These are phyloP conservation scores for Sorghum bicolor DNA, from an alignment of 176 grass and related monocot species.

Conservation along the genomic window Sorghum_bicolor_NCBIv3 NC_012874.2:63394501-63395000, in stretches of 20 bases:
- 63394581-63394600: too few species aligned
- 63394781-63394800: slow-evolving; percentile 49
- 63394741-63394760: slow-evolving; percentile 49
- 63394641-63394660: too few species aligned
- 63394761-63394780: slow-evolving; percentile 46
- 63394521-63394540: too few species aligned
- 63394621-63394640: too few species aligned
- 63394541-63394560: too few species aligned
- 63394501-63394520: slow-evolving; percentile 17
- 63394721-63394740: slow-evolving; percentile 31
- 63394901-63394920: slow-evolving; percentile 63
- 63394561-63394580: too few species aligned
- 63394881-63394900: slow-evolving; percentile 97
- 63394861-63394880: slow-evolving; percentile 91
- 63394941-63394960: slow-evolving; percentile 18
- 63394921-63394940: slow-evolving; percentile 27
- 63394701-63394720: not conserved
- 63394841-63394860: slow-evolving; percentile 92
- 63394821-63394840: slow-evolving; percentile 45
- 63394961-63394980: slow-evolving; percentile 31
- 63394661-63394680: too few species aligned
- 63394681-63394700: too few species aligned
- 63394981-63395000: slow-evolving; percentile 98
- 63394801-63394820: slow-evolving; percentile 51
- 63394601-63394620: too few species aligned